phyloP scores from a whole-genome alignment of 2,329 filamentous ascomycete species.

The Pseudophaeomoniella oleicola region DNA sequence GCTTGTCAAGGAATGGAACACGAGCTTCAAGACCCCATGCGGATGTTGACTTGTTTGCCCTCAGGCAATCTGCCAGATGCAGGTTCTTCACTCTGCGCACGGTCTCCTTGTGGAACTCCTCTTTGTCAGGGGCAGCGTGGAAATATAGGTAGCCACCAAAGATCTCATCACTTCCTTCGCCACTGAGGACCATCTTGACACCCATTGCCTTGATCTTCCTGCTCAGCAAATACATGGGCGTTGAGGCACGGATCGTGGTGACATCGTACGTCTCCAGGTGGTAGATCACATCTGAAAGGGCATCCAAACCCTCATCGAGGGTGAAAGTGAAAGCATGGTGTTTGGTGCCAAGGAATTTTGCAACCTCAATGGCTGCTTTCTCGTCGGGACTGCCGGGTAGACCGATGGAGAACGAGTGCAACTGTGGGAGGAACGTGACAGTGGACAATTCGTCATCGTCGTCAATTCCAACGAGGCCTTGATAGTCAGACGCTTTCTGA shows the following conservation, averaged over 20 bases:
- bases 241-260: slow-evolving; percentile 94
- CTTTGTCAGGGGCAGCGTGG: slow-evolving; percentile 80
- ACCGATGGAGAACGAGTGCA: slow-evolving; percentile 98
- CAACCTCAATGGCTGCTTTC: slow-evolving; percentile 79
- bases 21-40: slow-evolving; percentile 97
- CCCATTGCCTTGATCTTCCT: slow-evolving; percentile 99
- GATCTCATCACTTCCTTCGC: slow-evolving; percentile 94
- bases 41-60: slow-evolving; percentile 97
- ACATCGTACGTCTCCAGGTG: slow-evolving; percentile 97
- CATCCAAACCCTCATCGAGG: slow-evolving; percentile 91
- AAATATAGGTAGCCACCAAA: slow-evolving; percentile 99
- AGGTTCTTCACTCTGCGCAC: slow-evolving; percentile 92
- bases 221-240: slow-evolving; percentile 93
- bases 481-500: slow-evolving; percentile 30
- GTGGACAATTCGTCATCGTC: slow-evolving; percentile 81
- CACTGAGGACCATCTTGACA: slow-evolving; percentile 97
- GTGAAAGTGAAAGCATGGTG: slow-evolving; percentile 98
- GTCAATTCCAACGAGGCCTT: slow-evolving; percentile 83
- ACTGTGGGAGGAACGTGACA: slow-evolving; percentile 78
- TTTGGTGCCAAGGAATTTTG: slow-evolving; percentile 92
- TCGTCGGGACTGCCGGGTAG: slow-evolving; percentile 87
- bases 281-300: slow-evolving; percentile 92
- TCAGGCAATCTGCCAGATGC: slow-evolving; percentile 87
- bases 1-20: slow-evolving; percentile 94
- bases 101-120: slow-evolving; percentile 90